Conservation (phyloP, 1,139 yeast genomes). For the Debaryomyces fabryi region DNA sequence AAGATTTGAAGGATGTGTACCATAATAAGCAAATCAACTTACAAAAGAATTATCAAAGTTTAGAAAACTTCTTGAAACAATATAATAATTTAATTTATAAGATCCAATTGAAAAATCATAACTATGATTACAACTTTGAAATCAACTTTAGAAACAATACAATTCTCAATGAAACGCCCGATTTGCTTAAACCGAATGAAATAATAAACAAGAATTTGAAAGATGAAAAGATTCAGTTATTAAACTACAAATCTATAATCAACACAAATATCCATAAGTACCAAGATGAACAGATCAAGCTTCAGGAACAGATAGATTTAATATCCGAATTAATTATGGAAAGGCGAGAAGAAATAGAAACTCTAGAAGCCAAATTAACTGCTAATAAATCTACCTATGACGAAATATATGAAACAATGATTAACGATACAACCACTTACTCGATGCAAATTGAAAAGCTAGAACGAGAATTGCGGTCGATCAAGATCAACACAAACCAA, state of each 20-base stretch:
- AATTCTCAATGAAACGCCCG: slow-evolving; percentile 24
- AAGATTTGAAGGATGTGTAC: slow-evolving; percentile 35
- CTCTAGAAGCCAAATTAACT: slow-evolving; percentile 58
- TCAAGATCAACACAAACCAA: slow-evolving; percentile 56
- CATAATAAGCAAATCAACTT: slow-evolving; percentile 52
- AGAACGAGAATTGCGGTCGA: slow-evolving; percentile 60
- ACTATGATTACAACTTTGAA: slow-evolving; percentile 32
- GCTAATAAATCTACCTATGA: slow-evolving; percentile 58
- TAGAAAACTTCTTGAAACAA: slow-evolving; percentile 54
- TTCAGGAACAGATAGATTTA: slow-evolving; percentile 64
- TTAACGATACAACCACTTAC: slow-evolving; percentile 54
- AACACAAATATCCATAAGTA: slow-evolving; percentile 50
- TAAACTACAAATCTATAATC: slow-evolving; percentile 51
- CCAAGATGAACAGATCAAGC: slow-evolving; percentile 60
- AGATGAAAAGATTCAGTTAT: slow-evolving; percentile 43
- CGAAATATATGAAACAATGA: slow-evolving; percentile 58
- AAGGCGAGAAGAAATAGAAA: slow-evolving; percentile 60
- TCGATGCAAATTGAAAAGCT: slow-evolving; percentile 68
- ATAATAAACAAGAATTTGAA: slow-evolving; percentile 39
- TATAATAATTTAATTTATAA: slow-evolving; percentile 59
- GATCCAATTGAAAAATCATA: slow-evolving; percentile 32
- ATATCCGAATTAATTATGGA: slow-evolving; percentile 57
- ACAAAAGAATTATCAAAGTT: slow-evolving; percentile 48
- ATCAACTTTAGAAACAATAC: slow-evolving; percentile 30
- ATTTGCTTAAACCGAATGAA: slow-evolving; percentile 29